These are phyloP conservation scores for Castanea sativa DNA, from an alignment of 306 rosid species.

Conservation along the genomic window DNA sequence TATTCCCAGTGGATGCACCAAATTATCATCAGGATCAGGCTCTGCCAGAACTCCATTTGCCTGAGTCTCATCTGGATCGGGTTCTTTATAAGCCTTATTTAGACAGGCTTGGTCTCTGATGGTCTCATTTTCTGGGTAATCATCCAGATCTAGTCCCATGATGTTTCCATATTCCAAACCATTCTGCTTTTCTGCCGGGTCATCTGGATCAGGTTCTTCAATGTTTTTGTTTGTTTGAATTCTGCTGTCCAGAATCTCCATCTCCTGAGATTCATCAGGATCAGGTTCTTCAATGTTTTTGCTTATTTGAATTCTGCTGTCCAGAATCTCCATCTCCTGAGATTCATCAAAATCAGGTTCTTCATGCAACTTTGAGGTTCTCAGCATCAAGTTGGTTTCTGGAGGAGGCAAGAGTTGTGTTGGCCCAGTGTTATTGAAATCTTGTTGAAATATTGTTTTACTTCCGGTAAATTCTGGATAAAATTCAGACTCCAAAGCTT, in stretches of 20 bases:
- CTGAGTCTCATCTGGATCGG: slow-evolving; percentile 34
- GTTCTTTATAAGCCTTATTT: slow-evolving; percentile 18
- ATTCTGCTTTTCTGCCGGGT: slow-evolving; percentile 25
- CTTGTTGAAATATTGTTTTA: slow-evolving; percentile 14
- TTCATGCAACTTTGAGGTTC: slow-evolving; percentile 12
- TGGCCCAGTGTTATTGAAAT: slow-evolving; percentile 13
- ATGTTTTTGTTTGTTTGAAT: slow-evolving; percentile 23
- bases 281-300: slow-evolving; percentile 38
- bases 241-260: slow-evolving; percentile 29
- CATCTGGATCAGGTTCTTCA: slow-evolving; percentile 49
- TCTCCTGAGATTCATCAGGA: slow-evolving; percentile 36
- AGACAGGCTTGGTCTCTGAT: slow-evolving; percentile 18
- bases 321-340: slow-evolving; percentile 31
- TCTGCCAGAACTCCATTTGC: slow-evolving; percentile 35
- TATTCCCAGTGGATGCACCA: slow-evolving; percentile 30
- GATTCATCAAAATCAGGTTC: slow-evolving; percentile 47
- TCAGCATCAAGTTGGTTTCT: slow-evolving; percentile 21
- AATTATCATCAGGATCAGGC: slow-evolving; percentile 53
- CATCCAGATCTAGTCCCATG: slow-evolving; percentile 7
- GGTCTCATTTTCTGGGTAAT: slow-evolving; percentile 20
- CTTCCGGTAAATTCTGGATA: slow-evolving; percentile 21
- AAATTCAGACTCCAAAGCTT: slow-evolving; percentile 20
- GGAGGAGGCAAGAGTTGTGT: slow-evolving; percentile 19
- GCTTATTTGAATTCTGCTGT: slow-evolving; percentile 22
- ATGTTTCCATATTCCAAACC: slow-evolving; percentile 11